phyloP scores from a whole-genome alignment of 1,284 basidiomycete species.

The Papiliotrema laurentii region DNA sequence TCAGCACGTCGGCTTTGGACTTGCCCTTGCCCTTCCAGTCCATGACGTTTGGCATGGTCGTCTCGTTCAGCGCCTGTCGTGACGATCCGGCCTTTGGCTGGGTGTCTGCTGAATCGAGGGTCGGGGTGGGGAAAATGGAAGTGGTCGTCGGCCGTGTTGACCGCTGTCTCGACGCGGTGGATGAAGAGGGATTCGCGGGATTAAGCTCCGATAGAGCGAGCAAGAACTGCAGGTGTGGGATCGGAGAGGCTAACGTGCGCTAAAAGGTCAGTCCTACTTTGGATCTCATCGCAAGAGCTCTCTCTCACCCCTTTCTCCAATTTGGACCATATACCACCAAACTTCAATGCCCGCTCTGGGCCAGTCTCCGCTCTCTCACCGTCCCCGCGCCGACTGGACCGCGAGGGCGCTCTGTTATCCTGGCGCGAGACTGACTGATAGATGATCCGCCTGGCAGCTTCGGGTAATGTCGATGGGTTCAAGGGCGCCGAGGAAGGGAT shows the following conservation, averaged over 20 bases:
- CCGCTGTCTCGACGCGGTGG: slow-evolving; percentile 6
- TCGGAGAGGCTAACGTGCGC: slow-evolving; percentile 33
- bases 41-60: neutral
- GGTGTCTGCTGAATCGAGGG: slow-evolving; percentile 12
- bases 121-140: slow-evolving; percentile 15
- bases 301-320: slow-evolving; percentile 31
- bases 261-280: slow-evolving; percentile 11
- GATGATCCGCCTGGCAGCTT: neutral
- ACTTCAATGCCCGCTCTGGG: slow-evolving; percentile 28
- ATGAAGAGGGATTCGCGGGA: slow-evolving; percentile 10
- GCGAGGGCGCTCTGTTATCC: neutral
- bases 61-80: slow-evolving; percentile 13
- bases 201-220: slow-evolving; percentile 31
- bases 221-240: slow-evolving; percentile 41
- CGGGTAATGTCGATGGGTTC: slow-evolving; percentile 1
- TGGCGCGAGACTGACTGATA: slow-evolving; percentile 1
- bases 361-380: neutral
- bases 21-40: slow-evolving; percentile 30
- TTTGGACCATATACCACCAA: slow-evolving; percentile 32
- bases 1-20: slow-evolving; percentile 45
- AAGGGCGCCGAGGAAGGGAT: slow-evolving; percentile 17
- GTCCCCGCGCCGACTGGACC: neutral
- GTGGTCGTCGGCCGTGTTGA: slow-evolving; percentile 6
- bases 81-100: slow-evolving; percentile 14
- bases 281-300: slow-evolving; percentile 2